Percentiles rank a stretch among this genome's conserved stretches.
Evolutionary conservation across 2,329 filamentous ascomycete species (phyloP).

Genomic region (Massarina eburnea): DNA sequence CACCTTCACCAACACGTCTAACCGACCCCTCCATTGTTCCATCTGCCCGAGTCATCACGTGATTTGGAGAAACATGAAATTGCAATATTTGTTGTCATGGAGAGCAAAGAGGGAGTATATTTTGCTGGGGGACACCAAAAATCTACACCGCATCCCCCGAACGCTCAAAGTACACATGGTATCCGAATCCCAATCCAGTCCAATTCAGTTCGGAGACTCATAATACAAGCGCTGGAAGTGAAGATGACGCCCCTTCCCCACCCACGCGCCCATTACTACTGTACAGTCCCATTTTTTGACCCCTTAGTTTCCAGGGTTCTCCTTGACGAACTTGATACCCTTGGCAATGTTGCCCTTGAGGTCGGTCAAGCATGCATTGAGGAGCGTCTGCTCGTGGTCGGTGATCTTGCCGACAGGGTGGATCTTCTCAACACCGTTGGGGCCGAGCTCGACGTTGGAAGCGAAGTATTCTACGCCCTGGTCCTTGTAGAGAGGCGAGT

Average conservation of each 20-base stretch:
- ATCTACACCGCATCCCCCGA: conserved; percentile 13
- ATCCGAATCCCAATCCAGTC: conserved; percentile 21
- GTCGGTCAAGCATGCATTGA: conserved; percentile 81
- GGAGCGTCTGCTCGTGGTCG: conserved; percentile 82
- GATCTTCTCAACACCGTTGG: conserved; percentile 94
- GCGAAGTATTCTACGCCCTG: conserved; percentile 97
- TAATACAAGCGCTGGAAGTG: conserved; percentile 21
- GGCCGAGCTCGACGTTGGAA: conserved; percentile 92
- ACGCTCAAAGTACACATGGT: conserved; percentile 3
- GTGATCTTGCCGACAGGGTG: conserved; percentile 82
- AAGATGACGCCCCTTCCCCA: neutral
- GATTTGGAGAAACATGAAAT: neutral
- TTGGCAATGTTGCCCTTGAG: conserved; percentile 94
- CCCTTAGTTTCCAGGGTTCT: conserved; percentile 50
- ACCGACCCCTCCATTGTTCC: conserved; percentile 5
- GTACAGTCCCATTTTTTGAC: conserved; percentile 21
- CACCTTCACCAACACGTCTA: too few relatives aligned
- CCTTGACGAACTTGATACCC: conserved; percentile 70
- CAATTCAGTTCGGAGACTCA: conserved; percentile 19
- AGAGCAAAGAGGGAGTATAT: conserved; percentile 17
- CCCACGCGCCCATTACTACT: conserved; percentile 27
- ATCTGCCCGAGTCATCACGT: conserved; percentile 7
- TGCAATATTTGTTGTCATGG: neutral
- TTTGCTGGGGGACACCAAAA: conserved; percentile 15
- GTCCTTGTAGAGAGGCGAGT: conserved; percentile 97